Percentiles rank a stretch among this genome's conserved stretches.
phyloP scores from a whole-genome alignment of 805 yeast genomes.

The Kodamaea kaohsiungensis region DNA sequence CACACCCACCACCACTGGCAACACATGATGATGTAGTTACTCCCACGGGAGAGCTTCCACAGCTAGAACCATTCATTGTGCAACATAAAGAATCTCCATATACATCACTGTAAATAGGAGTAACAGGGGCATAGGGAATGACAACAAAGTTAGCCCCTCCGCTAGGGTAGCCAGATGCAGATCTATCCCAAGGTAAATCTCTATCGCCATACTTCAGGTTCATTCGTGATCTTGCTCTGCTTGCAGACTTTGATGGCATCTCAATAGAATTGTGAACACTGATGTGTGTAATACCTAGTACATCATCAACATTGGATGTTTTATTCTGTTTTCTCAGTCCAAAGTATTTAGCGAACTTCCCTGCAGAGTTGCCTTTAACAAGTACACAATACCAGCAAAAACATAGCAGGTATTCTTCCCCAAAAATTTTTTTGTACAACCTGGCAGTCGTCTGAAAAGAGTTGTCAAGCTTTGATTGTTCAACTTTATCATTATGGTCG shows the following conservation, averaged over 20 bases:
- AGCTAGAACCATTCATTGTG: neutral
- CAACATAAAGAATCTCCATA: neutral
- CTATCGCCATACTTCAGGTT: neutral
- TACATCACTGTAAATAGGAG: neutral
- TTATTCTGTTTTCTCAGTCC: neutral
- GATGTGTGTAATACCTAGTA: neutral
- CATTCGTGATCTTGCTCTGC: neutral
- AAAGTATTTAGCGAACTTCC: neutral
- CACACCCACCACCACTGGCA: neutral
- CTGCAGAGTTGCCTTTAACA: neutral
- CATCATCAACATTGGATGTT: neutral
- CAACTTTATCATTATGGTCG: constrained; percentile 13
- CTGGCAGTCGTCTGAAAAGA: constrained; percentile 13
- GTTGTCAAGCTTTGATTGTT: neutral
- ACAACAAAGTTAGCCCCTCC: neutral
- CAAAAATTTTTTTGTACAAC: constrained; percentile 9
- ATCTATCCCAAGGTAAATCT: constrained; percentile 7
- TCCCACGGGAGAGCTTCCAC: neutral
- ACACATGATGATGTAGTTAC: neutral
- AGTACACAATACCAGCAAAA: constrained; percentile 13
- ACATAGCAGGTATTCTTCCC: constrained; percentile 14
- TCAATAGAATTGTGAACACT: constrained; percentile 7
- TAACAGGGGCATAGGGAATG: neutral
- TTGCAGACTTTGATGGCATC: neutral
- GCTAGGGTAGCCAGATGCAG: too few relatives aligned